Evolutionary conservation across 352 stramenopile species (phyloP), one percentile per base, ranked within the genome.

Genomic region (Phytophthora parvispora): DNA sequence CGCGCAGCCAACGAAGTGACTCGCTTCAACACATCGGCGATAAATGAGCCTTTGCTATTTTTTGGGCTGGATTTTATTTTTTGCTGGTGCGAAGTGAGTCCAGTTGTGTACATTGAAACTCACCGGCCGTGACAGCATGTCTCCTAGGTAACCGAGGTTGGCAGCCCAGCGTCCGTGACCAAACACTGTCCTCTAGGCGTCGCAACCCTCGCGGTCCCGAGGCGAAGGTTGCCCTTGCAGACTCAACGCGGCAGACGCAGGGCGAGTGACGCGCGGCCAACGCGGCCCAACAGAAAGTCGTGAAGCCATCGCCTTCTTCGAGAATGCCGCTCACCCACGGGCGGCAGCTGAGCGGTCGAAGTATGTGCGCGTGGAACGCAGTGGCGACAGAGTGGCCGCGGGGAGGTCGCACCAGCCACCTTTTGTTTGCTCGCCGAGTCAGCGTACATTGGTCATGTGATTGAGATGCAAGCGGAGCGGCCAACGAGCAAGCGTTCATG

Each of bases 281-380:
- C n/a, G n/a, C n/a, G 10, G 1, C 8, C 38, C 16, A 45, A 45
- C 38, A 49, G 42, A 49, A 49, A 28, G 42, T 16, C n/a, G n/a
- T 28, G 42, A 28, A 49, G n/a, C 42, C 42, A 49, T 28, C n/a
- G n/a, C 9, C 42, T 49, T 49, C 42, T 25, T 80, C 1, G 20
- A 47, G n/a, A n/a, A 7, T n/a, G n/a, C 0, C 3, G 5, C 9
- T 16, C 20, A 28, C 42, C 20, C 40, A 27, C n/a, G n/a, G n/a
- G 24, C 40, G 8, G 40, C 40, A 48, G 40, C n/a, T 48, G 40
- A 48, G 7, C 8, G 6, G 40, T 48, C n/a, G 40, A 25, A 28
- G 20, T 49, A 49, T 27, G 16, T 24, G 10, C n/a, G 42, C 2
- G 27, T 49, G 42, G 42, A 49, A 49, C 27, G 42, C 4, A 15